Base-by-base conservation (phyloP, 164 flowering plant genomes). In the Magnolia changhungtana region DNA sequence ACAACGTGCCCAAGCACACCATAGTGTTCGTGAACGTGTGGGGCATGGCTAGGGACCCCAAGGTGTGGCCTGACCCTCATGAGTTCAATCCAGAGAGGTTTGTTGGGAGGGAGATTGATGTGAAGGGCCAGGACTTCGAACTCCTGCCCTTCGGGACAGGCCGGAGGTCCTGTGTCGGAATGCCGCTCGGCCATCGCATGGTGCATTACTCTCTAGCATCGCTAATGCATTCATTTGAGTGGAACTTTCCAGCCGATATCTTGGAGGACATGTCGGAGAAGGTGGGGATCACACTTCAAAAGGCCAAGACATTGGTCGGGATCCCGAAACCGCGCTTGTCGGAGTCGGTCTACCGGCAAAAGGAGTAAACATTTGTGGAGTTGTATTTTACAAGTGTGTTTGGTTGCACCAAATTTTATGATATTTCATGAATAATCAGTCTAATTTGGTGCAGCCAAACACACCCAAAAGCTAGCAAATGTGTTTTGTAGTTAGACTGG, bases 91-190 rank as follows among this genome's bases (percentile, higher is more conserved):
- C 87, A 0, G 84, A 83, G 31, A 74, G 87, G 72, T 85, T 83
- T 65, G 50, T 81, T 1, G 83, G 79, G 1, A 64, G 45, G 0
- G 76, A 78, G 10, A 10, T 85, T 13, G 86, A 83, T 23, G 82
- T 83, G 9, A 81, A 83, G 72, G 88, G 88, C 11, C 83, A 81
- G 71, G 81, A 81, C 61, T 85, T 85, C 58, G 82, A 82, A 76
- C 11, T 83, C 1, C 51, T 85, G 61, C 88, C 88, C 1, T 85
- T 85, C 11, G 88, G 84, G 19, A 72, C 88, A 0, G 86, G 88
- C 29, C 55, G 88, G 55, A 59, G 88, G 72, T 76, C 78, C 2
- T 85, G 88, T 14, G 80, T 79, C 0, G 88, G 88, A 1, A 78
- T 80, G 82, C 81, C 81, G 14, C 76, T 83, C 1, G 88, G 82